These are phyloP conservation scores for Maudiozyma barnettii DNA, from an alignment of 805 yeast genomes.

Conservation along the genomic window DNA sequence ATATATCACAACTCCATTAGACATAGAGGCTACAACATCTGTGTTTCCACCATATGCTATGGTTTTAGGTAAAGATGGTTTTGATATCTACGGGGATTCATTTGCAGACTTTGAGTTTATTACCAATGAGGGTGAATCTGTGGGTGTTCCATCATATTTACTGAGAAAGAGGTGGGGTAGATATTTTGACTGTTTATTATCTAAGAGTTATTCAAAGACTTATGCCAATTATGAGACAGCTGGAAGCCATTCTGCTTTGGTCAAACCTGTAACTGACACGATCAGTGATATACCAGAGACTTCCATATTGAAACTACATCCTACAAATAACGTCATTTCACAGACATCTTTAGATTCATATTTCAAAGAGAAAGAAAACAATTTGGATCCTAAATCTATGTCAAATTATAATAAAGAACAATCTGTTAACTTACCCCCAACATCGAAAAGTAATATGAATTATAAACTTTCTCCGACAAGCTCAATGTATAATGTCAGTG, in stretches of 20 bases:
- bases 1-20: conserved; percentile 64
- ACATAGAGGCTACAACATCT: conserved; percentile 55
- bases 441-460: neutral
- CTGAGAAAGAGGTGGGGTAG: conserved; percentile 72
- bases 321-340: neutral
- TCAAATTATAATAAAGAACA: neutral
- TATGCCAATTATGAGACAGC: conserved; percentile 24
- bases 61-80: conserved; percentile 65
- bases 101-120: conserved; percentile 65
- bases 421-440: neutral
- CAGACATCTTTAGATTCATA: neutral
- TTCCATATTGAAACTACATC: neutral
- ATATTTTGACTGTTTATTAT: conserved; percentile 51
- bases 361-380: neutral
- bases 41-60: conserved; percentile 72
- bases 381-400: neutral
- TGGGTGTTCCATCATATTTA: conserved; percentile 51
- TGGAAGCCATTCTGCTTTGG: conserved; percentile 10
- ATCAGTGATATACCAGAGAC: neutral
- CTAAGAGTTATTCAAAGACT: conserved; percentile 57
- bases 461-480: conserved; percentile 4
- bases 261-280: conserved; percentile 1
- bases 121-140: conserved; percentile 59
- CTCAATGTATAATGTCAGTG: neutral
- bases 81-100: conserved; percentile 54